Percentiles rank a stretch among this genome's conserved stretches.
phyloP scores from a whole-genome alignment of 345 rosid species.

The Gossypioides kirkii region DNA sequence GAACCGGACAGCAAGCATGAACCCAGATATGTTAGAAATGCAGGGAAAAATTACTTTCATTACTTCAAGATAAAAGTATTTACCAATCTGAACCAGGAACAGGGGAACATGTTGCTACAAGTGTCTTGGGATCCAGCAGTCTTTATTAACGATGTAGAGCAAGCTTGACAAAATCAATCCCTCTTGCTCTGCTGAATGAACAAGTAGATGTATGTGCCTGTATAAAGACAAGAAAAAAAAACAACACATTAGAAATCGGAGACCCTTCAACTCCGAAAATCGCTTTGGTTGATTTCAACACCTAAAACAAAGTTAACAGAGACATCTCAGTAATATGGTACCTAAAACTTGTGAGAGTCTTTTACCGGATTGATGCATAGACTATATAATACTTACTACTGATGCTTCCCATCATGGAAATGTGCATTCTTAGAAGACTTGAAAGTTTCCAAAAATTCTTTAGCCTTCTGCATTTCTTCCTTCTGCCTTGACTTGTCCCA shows the following conservation, averaged over 20 bases:
- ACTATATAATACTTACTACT: slow-evolving; percentile 26
- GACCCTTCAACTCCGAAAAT: slow-evolving; percentile 12
- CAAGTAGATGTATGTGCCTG: neutral
- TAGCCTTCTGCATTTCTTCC: slow-evolving; percentile 58
- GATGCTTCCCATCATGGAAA: slow-evolving; percentile 85
- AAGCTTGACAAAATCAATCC: slow-evolving; percentile 12
- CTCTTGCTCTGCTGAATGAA: neutral
- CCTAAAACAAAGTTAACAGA: slow-evolving; percentile 15
- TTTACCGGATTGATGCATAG: neutral
- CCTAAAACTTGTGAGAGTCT: neutral
- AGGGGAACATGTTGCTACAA: neutral
- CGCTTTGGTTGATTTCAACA: slow-evolving; percentile 3
- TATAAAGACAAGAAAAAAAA: too few relatives aligned
- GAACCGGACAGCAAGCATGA: neutral
- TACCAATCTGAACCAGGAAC: neutral
- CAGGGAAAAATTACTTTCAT: neutral
- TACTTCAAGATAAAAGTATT: neutral
- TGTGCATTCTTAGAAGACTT: slow-evolving; percentile 92
- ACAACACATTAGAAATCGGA: neutral
- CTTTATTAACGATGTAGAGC: slow-evolving; percentile 1
- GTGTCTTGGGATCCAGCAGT: neutral
- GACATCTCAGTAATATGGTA: neutral
- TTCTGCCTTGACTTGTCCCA: slow-evolving; percentile 79
- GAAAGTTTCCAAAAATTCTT: slow-evolving; percentile 72
- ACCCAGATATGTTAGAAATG: neutral